Evolutionary conservation across 1,284 basidiomycete species (phyloP).

Genomic region (Trametes hirsuta): DNA sequence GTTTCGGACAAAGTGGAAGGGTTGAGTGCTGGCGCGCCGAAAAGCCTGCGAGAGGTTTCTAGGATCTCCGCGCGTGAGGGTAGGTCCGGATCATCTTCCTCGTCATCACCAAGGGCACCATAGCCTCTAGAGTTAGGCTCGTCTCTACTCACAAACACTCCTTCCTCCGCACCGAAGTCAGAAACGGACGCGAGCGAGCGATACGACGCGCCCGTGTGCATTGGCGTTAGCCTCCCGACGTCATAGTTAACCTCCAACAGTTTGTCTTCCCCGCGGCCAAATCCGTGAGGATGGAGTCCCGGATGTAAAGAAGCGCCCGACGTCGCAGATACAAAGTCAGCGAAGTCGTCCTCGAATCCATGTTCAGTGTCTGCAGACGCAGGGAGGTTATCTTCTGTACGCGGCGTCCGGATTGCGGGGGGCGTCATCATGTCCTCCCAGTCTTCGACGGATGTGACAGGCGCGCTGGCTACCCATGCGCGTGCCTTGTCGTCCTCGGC

Average conservation of each 20-base stretch:
- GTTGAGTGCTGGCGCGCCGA: slow-evolving; percentile 41
- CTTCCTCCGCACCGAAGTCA: slow-evolving; percentile 42
- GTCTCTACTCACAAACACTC: slow-evolving; percentile 10
- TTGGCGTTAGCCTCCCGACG: slow-evolving; percentile 28
- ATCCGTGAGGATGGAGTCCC: slow-evolving; percentile 2
- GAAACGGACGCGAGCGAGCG: slow-evolving; percentile 52
- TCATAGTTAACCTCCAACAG: slow-evolving; percentile 27
- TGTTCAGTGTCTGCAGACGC: slow-evolving; percentile 3
- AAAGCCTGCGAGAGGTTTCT: slow-evolving; percentile 57
- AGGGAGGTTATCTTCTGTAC: slow-evolving; percentile 4
- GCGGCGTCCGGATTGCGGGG: slow-evolving; percentile 28
- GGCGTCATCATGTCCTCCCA: slow-evolving; percentile 33
- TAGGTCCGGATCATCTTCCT: slow-evolving; percentile 42
- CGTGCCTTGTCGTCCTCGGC: slow-evolving; percentile 18
- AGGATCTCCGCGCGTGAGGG: slow-evolving; percentile 56
- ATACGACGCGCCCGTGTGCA: slow-evolving; percentile 46
- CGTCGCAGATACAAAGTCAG: slow-evolving; percentile 61
- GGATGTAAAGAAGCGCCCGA: slow-evolving; percentile 23
- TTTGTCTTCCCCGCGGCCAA: slow-evolving; percentile 11
- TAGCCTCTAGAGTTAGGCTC: slow-evolving; percentile 16
- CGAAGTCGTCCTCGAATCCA: slow-evolving; percentile 79
- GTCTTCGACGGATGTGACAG: slow-evolving; percentile 19
- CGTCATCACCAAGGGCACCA: slow-evolving; percentile 30
- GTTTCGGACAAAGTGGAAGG: slow-evolving; percentile 6
- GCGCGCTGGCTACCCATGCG: slow-evolving; percentile 28